Evolutionary conservation across 2,329 filamentous ascomycete species (phyloP).

Genomic region (Stachybotrys elegans): DNA sequence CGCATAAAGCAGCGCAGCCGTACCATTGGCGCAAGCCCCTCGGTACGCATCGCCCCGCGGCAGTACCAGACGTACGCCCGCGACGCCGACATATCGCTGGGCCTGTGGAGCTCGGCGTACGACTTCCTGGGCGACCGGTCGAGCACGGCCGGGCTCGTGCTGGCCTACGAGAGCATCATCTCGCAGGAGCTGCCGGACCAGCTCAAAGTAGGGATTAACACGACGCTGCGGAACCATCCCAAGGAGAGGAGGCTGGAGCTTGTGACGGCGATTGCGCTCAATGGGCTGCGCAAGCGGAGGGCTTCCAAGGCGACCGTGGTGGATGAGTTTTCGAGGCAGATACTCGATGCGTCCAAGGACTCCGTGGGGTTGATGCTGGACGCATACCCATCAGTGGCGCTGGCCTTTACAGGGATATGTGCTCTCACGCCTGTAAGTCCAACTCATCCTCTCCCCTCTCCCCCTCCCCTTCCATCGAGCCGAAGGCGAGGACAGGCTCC

Average conservation of each 20-base stretch:
- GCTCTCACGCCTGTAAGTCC: slow-evolving; percentile 29
- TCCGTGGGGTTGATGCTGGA: slow-evolving; percentile 19
- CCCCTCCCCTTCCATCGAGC: too few species aligned
- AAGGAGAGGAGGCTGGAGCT: slow-evolving; percentile 21
- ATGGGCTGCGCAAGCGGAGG: slow-evolving; percentile 22
- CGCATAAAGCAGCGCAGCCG: too few species aligned
- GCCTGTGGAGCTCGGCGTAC: slow-evolving; percentile 30
- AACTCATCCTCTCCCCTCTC: not conserved
- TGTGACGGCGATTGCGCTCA: slow-evolving; percentile 22
- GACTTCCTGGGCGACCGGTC: slow-evolving; percentile 23
- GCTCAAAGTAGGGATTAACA: slow-evolving; percentile 23
- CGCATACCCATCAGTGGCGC: slow-evolving; percentile 20
- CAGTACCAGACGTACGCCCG: slow-evolving; percentile 4
- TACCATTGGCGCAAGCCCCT: too few species aligned
- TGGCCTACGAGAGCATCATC: slow-evolving; percentile 30
- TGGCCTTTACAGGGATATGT: slow-evolving; percentile 31
- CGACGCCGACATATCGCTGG: slow-evolving; percentile 16
- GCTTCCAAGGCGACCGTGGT: slow-evolving; percentile 20
- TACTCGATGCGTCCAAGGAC: slow-evolving; percentile 21
- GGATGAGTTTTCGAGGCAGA: slow-evolving; percentile 20
- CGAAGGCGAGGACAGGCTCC: too few species aligned
- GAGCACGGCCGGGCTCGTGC: slow-evolving; percentile 22
- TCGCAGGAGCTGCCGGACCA: slow-evolving; percentile 27
- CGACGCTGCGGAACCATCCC: slow-evolving; percentile 13
- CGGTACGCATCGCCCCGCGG: too few species aligned